Percentiles rank a stretch among this genome's conserved stretches.
Evolutionary conservation across 768 basidiomycete species (phyloP).

Genomic region (Pleurotus tuber-regium): DNA sequence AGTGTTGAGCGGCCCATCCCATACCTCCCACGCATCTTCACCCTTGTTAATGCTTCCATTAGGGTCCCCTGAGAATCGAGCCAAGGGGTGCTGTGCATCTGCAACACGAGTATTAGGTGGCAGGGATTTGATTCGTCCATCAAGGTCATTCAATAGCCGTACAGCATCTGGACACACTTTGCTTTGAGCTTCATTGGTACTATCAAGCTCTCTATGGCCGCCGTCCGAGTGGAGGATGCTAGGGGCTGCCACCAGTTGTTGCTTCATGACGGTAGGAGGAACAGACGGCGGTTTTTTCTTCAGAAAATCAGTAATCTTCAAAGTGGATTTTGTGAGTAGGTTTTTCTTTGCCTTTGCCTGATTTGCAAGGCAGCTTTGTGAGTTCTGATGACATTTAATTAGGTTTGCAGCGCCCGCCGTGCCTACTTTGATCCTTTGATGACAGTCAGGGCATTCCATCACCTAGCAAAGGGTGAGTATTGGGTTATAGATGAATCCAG

Average conservation of each 20-base stretch:
- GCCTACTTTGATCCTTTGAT: constrained; percentile 17
- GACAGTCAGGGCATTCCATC: constrained; percentile 20
- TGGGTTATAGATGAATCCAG: neutral
- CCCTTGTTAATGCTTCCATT: constrained; percentile 7
- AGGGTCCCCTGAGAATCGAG: constrained; percentile 8
- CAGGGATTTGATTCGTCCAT: constrained; percentile 6
- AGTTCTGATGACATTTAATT: constrained; percentile 9
- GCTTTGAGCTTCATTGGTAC: too few species aligned
- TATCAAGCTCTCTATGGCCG: too few species aligned
- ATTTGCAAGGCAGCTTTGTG: neutral
- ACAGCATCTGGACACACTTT: neutral
- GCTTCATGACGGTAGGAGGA: constrained; percentile 13
- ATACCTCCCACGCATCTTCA: constrained; percentile 18
- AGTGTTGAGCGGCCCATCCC: constrained; percentile 21
- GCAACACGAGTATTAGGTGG: constrained; percentile 12
- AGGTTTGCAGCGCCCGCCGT: constrained; percentile 18
- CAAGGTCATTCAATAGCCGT: constrained; percentile 5
- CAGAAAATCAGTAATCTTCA: constrained; percentile 13
- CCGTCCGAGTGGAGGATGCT: neutral
- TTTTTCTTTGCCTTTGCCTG: constrained; percentile 10
- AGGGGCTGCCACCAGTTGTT: neutral
- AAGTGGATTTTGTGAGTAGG: constrained; percentile 9
- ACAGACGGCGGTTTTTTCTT: constrained; percentile 9
- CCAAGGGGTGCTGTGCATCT: constrained; percentile 11
- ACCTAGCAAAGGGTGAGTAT: too few species aligned